Conservation (phyloP, 352 stramenopile species). For the Phytophthora pisi region DNA sequence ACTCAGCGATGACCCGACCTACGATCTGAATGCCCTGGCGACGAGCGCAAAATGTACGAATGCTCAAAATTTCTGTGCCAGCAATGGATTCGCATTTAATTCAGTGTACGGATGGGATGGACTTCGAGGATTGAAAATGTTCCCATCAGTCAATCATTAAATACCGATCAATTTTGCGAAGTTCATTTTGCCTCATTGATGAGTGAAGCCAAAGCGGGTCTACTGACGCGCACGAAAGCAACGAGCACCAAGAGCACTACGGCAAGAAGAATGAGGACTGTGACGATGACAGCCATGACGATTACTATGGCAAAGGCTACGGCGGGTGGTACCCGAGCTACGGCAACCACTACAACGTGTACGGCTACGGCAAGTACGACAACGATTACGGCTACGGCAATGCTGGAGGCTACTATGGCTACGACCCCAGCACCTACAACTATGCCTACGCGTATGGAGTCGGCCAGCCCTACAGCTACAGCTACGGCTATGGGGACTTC, state of each 20-base stretch:
- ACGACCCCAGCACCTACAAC: constrained; percentile 6
- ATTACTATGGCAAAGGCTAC: neutral
- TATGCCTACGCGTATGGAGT: constrained; percentile 3
- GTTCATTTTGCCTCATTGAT: neutral
- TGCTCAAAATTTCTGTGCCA: too few species aligned
- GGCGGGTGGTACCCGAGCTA: neutral
- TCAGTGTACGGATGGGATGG: too few species aligned
- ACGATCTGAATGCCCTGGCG: too few species aligned
- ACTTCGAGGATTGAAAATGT: too few species aligned
- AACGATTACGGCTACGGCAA: constrained; percentile 6
- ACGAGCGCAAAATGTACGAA: too few species aligned
- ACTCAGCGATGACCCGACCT: too few species aligned
- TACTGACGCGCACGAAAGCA: neutral
- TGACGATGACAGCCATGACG: neutral
- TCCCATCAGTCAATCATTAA: neutral
- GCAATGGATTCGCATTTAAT: too few species aligned
- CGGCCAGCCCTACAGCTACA: constrained; percentile 4
- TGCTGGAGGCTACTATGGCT: constrained; percentile 1
- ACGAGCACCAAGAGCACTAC: constrained; percentile 6
- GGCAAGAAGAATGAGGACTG: neutral
- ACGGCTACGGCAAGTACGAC: constrained; percentile 4
- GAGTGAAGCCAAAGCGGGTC: neutral
- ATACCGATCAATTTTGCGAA: neutral
- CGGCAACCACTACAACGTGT: neutral
- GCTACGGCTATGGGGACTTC: neutral